Percentiles rank a stretch among this genome's conserved stretches.
These are phyloP conservation scores for Cornus florida DNA, from an alignment of 148 eudicot genomes.

Conservation along the genomic window DNA sequence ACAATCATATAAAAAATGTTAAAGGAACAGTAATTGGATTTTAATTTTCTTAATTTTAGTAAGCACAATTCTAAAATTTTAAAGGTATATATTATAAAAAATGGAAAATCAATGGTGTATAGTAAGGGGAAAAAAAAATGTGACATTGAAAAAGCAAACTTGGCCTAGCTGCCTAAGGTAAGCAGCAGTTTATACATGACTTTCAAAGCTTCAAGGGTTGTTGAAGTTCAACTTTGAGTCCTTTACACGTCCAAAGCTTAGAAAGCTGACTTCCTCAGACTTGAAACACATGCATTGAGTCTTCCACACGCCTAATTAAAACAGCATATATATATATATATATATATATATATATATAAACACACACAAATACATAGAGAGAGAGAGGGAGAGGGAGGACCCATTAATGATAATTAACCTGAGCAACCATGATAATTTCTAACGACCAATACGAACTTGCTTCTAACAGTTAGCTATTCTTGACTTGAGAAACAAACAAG, in stretches of 20 bases:
- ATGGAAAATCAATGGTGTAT: too few relatives aligned
- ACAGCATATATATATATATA: background rate
- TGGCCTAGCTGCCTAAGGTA: background rate
- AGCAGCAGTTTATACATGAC: background rate
- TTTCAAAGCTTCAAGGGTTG: background rate
- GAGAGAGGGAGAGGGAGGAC: background rate
- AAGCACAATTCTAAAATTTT: too few relatives aligned
- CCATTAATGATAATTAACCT: background rate
- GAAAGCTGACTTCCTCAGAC: background rate
- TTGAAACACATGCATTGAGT: background rate
- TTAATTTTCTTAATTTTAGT: too few relatives aligned
- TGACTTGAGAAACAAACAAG: constrained; percentile 22
- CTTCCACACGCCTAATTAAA: constrained; percentile 2
- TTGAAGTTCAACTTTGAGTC: background rate
- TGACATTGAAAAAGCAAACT: background rate
- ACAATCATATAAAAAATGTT: too few relatives aligned
- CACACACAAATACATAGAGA: background rate
- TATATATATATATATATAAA: constrained; percentile 5
- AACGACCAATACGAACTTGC: constrained; percentile 2
- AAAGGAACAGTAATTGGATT: too few relatives aligned
- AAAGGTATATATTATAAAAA: too few relatives aligned
- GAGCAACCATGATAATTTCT: background rate
- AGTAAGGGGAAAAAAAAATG: too few relatives aligned
- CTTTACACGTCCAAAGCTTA: background rate
- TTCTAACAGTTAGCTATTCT: constrained; percentile 7